phyloP scores from a whole-genome alignment of 495 filamentous ascomycete genomes.

The Xylaria longipes region DNA sequence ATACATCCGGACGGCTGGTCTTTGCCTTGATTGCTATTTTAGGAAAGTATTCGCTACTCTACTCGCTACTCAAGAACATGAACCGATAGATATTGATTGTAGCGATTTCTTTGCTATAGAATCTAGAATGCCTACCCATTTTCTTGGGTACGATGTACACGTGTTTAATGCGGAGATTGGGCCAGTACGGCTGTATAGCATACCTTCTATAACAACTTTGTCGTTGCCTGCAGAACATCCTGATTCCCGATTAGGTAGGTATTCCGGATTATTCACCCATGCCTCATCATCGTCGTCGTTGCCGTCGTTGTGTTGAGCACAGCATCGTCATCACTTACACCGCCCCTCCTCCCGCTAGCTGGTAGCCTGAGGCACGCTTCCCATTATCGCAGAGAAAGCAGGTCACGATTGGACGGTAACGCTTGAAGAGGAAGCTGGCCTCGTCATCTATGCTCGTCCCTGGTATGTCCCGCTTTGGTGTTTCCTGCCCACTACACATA shows the following conservation, averaged over 20 bases:
- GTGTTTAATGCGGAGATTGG: neutral
- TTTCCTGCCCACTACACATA: neutral
- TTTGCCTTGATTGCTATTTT: neutral
- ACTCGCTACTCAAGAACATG: neutral
- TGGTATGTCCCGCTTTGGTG: neutral
- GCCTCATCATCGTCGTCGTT: constrained; percentile 9
- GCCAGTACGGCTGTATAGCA: neutral
- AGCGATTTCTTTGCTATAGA: neutral
- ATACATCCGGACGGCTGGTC: neutral
- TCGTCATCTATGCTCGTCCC: constrained; percentile 15
- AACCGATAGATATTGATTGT: no score
- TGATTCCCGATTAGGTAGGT: constrained; percentile 8
- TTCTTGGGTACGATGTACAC: neutral
- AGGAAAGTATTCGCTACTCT: constrained; percentile 2
- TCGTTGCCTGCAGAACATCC: neutral
- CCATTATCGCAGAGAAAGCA: neutral
- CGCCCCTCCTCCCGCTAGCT: neutral
- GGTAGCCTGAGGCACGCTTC: neutral
- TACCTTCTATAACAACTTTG: neutral
- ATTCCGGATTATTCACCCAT: constrained; percentile 12
- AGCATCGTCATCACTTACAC: constrained; percentile 21
- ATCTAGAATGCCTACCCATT: neutral
- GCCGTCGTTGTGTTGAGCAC: neutral
- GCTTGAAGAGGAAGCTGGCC: constrained; percentile 23
- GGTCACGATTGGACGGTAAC: constrained; percentile 13